Base-by-base conservation (phyloP, 768 basidiomycete genomes). In the Boletus pseudo-olivaceus region DNA sequence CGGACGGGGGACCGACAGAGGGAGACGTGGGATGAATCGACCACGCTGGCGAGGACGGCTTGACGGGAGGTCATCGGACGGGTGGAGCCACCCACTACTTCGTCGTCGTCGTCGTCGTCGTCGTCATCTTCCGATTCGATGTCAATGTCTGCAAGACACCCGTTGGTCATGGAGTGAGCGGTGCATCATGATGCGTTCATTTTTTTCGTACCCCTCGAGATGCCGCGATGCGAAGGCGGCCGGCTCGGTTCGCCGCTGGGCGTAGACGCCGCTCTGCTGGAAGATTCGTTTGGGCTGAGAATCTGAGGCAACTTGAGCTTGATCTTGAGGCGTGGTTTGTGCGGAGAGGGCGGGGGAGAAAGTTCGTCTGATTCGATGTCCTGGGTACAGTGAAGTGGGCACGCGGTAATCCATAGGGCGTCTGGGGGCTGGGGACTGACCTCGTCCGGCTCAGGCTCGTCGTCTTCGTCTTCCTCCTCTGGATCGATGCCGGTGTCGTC, bases 291-390 rank as follows among this genome's bases (percentile, higher is more conserved):
- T 40, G 69, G 66, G 55, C 57, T 72, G 20, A 74, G 69, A 10
- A 62, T 59, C 44, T 68, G 67, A 14, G 82, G 80, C 5, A 85
- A 65, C 61, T 82, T 86, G 42, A 85, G 73, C 65, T 78, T 85
- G 62, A 86, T 86, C 60, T 81, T 84, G 20, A 87, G 76, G 7
- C 78, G 74, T 4, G 79, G 77, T 61, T 75, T 69, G 30, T 67
- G 64, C 2, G 65, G 64, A 0, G 45, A 64, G 9, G 68, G 63
- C n/a, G 73, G 67, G 12, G 72, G 69, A 4, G 73, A 66, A 5
- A 63, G 63, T 14, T 72, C 72, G 39, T 73, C 73, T 5, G 64
- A 68, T 30, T 74, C 73, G 15, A 66, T 49, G 49, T 72, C 71
- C 72, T 71, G 49, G 10, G 17, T 15, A 14, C 5, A 17, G 34